Evolutionary conservation across 2,329 filamentous ascomycete species (phyloP).

Genomic region (Fusarium gaditjirri): DNA sequence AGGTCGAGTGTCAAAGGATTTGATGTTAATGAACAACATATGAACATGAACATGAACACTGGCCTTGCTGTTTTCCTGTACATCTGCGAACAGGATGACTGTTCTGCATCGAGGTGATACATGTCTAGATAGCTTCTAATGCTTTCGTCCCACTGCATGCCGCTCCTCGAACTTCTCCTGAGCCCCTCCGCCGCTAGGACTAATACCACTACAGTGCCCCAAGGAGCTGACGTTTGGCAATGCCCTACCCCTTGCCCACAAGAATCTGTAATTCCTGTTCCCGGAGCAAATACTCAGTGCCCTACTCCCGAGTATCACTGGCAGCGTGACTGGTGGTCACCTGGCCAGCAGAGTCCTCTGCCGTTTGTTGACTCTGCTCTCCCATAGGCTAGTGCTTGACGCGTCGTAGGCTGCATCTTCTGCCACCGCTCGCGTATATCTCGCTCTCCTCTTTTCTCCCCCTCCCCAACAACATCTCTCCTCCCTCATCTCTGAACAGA

Average conservation of each 20-base stretch:
- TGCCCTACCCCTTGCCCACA: not conserved
- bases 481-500: not conserved
- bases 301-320: not conserved
- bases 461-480: not conserved
- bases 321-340: not conserved
- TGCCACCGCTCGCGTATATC: not conserved
- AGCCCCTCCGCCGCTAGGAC: not conserved
- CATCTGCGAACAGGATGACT: not conserved
- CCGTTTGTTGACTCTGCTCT: not conserved
- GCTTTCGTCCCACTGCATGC: not conserved
- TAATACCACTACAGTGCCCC: not conserved
- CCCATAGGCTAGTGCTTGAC: not conserved
- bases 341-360: not conserved
- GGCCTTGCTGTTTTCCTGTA: not conserved
- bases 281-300: not conserved
- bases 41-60: not conserved
- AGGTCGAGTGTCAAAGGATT: not conserved
- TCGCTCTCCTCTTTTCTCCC: not conserved
- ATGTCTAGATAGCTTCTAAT: not conserved
- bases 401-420: not conserved
- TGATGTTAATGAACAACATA: not conserved
- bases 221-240: not conserved
- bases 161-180: not conserved
- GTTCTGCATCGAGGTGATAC: not conserved
- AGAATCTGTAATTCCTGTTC: not conserved